Base-by-base conservation (phyloP, 2,329 filamentous ascomycete genomes). In the Beauveria sp. region DNA sequence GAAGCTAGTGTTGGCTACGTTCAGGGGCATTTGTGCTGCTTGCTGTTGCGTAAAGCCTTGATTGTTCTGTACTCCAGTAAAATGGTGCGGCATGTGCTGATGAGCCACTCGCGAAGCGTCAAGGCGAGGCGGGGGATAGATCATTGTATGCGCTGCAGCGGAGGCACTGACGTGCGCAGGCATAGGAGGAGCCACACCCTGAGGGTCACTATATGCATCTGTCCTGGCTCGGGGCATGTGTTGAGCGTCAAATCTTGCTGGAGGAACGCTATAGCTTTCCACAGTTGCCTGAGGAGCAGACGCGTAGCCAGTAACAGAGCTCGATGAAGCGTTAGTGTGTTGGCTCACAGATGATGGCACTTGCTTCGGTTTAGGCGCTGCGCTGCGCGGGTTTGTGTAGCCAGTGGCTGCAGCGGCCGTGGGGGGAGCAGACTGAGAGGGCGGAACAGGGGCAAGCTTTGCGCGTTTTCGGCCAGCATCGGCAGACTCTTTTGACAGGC, bases 401-500 rank as follows among this genome's bases (percentile, higher is more conserved):
- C 22, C 18, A 3, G 26, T n/a, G 22, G 51, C 6, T 7, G 28
- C 16, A 3, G 40, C 14, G 10, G 43, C 5, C 12, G 40, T 18
- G 8, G 34, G 9, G n/a, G 59, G 34, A 9, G 31, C 10, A 14
- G 26, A 16, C 16, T 61, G 26, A 4, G 57, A 60, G 9, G 57
- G 57, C 22, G 57, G 24, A 24, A 60, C 49, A 10, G 58, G 40
- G 3, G 40, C 49, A 2, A 60, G 14, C 26, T 60, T 63, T n/a
- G 48, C 38, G 26, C 57, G 56, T 52, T 63, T 63, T 22, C 57
- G 56, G 20, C 56, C 34, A 5, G 26, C 38, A 20, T 63, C 62
- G 2, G n/a, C 50, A 9, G 61, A 55, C 18, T 34, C 55, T 43
- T 49, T 55, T 18, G 51, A 43, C 18, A 34, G 14, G 24, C 63